Conservation (phyloP, 257 asterid genomes). For the Nicotiana attenuata region DNA sequence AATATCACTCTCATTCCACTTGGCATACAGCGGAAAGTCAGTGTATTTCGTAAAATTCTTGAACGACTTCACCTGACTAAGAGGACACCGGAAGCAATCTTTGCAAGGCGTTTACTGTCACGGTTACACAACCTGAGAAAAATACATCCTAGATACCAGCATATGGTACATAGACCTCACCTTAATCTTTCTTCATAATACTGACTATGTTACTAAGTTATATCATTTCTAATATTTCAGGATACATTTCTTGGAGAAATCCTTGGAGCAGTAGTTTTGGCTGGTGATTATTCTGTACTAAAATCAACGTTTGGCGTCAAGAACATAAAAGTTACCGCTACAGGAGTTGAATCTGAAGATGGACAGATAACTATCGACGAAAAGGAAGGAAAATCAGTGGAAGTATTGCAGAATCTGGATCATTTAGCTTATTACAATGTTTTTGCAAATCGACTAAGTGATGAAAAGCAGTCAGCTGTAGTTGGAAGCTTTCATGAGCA, state of each 20-base stretch:
- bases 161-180: constrained; percentile 42
- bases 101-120: constrained; percentile 43
- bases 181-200: neutral
- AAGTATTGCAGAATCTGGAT: constrained; percentile 52
- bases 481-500: constrained; percentile 70
- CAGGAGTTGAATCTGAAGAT: constrained; percentile 52
- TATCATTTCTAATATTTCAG: constrained; percentile 21
- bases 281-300: constrained; percentile 35
- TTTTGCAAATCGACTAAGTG: constrained; percentile 51
- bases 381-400: constrained; percentile 46
- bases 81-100: constrained; percentile 58
- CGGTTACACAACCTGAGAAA: constrained; percentile 38
- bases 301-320: constrained; percentile 28
- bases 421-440: constrained; percentile 35
- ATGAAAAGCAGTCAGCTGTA: constrained; percentile 52
- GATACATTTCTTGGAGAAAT: constrained; percentile 70
- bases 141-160: constrained; percentile 44
- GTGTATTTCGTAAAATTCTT: constrained; percentile 27
- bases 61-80: constrained; percentile 25
- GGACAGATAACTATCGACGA: constrained; percentile 38
- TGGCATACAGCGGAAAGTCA: constrained; percentile 44
- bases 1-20: constrained; percentile 70
- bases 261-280: constrained; percentile 68
- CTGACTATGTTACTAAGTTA: too few species aligned
- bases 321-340: constrained; percentile 39